A percentile compares a stretch with the other conserved stretches of the same genome.
phyloP scores from a whole-genome alignment of 495 filamentous ascomycete genomes.

The Annulohypoxylon maeteangense region DNA sequence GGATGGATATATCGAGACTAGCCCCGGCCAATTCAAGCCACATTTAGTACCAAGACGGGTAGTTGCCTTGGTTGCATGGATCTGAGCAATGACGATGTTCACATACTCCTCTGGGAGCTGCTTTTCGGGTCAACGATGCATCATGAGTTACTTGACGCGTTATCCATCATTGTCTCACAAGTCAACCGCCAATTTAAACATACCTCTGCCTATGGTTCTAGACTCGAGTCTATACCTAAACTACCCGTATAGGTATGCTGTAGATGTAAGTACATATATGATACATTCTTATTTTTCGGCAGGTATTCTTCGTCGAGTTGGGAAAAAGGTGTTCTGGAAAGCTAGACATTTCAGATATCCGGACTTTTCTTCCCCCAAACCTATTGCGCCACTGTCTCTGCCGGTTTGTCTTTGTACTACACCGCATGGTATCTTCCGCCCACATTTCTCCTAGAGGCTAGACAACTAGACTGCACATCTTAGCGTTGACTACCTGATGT shows the following conservation, averaged over 20 bases:
- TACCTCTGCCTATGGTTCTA: background rate
- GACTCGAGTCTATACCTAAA: background rate
- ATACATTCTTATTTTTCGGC: conserved; percentile 3
- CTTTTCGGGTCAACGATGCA: background rate
- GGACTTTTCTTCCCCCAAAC: background rate
- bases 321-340: background rate
- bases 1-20: background rate
- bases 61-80: conserved; percentile 12
- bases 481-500: too few species aligned
- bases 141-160: background rate
- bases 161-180: conserved; percentile 20
- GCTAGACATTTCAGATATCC: conserved; percentile 2
- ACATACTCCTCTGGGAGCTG: background rate
- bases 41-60: conserved; percentile 24
- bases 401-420: background rate
- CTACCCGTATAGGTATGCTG: background rate
- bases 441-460: background rate
- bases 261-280: background rate
- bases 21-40: background rate
- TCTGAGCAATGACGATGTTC: background rate
- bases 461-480: conserved; percentile 5
- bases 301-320: background rate
- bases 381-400: conserved; percentile 6
- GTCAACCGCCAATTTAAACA: background rate
- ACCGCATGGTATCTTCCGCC: conserved; percentile 8